phyloP scores from a whole-genome alignment of 108 stramenopile species.

The Aurantiochytrium sp. region DNA sequence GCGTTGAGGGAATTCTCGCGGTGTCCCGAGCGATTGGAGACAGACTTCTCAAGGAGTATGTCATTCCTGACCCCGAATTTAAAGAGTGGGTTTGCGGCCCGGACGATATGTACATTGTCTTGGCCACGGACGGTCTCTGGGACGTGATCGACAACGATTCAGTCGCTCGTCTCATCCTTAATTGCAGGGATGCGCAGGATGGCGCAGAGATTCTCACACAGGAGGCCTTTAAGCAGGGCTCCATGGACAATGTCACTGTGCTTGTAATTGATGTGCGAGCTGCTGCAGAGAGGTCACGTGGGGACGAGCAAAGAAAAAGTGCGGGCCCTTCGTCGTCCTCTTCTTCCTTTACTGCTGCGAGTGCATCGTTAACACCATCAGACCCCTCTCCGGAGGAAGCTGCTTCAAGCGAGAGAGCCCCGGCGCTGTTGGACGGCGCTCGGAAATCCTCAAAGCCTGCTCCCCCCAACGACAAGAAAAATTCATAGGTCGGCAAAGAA shows the following conservation, averaged over 20 bases:
- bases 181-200: neutral
- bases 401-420: neutral
- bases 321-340: neutral
- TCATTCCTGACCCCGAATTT: conserved; percentile 26
- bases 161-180: neutral
- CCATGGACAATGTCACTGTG: conserved; percentile 23
- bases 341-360: too few relatives aligned
- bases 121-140: conserved; percentile 44
- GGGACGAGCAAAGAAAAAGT: neutral
- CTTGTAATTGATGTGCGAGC: conserved; percentile 15
- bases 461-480: too few relatives aligned
- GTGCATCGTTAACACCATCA: too few relatives aligned
- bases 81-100: neutral
- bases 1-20: conserved; percentile 41
- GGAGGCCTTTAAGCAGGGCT: neutral
- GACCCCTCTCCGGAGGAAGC: too few relatives aligned
- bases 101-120: conserved; percentile 32
- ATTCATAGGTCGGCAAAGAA: too few relatives aligned
- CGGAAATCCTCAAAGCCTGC: neutral
- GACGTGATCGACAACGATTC: conserved; percentile 34
- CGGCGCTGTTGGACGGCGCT: neutral
- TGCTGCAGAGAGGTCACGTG: neutral
- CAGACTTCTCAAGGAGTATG: conserved; percentile 20
- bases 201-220: conserved; percentile 3
- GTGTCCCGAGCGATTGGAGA: conserved; percentile 42